A percentile compares a stretch with the other conserved stretches of the same genome.
These are phyloP conservation scores for Biscogniauxia sp. DNA, from an alignment of 2,329 filamentous ascomycete species.

Conservation along the genomic window DNA sequence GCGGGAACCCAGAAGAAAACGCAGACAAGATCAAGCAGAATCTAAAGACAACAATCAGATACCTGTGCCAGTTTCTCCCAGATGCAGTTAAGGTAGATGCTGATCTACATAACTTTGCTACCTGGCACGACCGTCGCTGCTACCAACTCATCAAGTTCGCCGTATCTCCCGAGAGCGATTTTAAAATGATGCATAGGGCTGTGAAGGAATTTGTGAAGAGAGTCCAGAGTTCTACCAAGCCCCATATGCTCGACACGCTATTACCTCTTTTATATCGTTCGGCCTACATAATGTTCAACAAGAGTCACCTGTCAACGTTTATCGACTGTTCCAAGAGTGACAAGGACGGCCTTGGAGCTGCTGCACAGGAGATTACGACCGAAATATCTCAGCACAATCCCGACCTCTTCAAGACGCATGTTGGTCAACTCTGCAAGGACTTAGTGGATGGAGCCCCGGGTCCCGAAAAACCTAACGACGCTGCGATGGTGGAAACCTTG, in stretches of 20 bases:
- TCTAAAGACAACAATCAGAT: constrained; percentile 70
- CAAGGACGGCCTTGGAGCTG: constrained; percentile 70
- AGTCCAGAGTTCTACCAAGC: constrained; percentile 64
- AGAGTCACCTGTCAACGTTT: constrained; percentile 87
- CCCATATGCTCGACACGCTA: constrained; percentile 74
- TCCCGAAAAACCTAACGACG: constrained; percentile 63
- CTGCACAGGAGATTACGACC: constrained; percentile 85
- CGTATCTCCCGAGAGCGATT: constrained; percentile 82
- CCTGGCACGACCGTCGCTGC: constrained; percentile 81
- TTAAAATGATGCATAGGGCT: constrained; percentile 84
- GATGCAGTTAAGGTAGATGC: constrained; percentile 69
- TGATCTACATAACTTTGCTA: constrained; percentile 88
- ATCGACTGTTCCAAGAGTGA: constrained; percentile 85
- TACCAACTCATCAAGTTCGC: constrained; percentile 89
- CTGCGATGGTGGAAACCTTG: constrained; percentile 79
- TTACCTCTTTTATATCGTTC: constrained; percentile 80
- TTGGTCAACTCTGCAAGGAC: constrained; percentile 85
- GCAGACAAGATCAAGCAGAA: constrained; percentile 67
- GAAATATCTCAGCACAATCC: constrained; percentile 90
- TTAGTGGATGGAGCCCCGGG: constrained; percentile 78
- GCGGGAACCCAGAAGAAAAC: constrained; percentile 74
- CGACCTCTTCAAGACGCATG: constrained; percentile 87
- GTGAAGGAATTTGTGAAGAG: constrained; percentile 87
- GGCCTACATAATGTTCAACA: constrained; percentile 85
- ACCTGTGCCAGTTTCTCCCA: constrained; percentile 71